Evolutionary conservation across 1,139 yeast genomes (phyloP), one percentile per base, ranked within the genome.

Genomic region (Scheffersomyces parashehatae): DNA sequence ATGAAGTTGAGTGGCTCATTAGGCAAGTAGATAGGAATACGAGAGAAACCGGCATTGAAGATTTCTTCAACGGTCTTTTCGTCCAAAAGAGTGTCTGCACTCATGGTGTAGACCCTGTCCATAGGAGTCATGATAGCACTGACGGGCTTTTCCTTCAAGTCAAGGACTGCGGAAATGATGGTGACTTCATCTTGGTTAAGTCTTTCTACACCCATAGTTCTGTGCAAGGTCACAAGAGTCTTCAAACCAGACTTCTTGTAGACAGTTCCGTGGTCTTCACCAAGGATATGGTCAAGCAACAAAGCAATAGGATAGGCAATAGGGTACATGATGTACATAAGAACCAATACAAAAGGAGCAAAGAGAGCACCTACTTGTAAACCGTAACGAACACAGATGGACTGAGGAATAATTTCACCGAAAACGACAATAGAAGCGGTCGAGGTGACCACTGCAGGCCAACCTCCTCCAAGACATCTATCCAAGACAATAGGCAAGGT

Each of bases 401-500:
- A 84, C 68, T 93, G 99, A 2, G 99, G 99, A 51, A 93, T 93
- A 56, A 93, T 88, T 62, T 93, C 99, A 44, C 99, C 99, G 67
- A 93, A 93, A 16, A 93, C 80, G 42, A 93, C 98, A 62, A 93
- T 93, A 29, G 93, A 82, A 3, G 88, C 93, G 0, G 99, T 91
- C 11, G 97, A 86, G 9, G 93, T 79, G 16, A 90, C 90, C 38
- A 93, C 96, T 0, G 99, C 99, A 11, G 95, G 93, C 89, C 96
- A 87, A 2, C 99, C 99, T 36, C 99, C 98, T 38, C 98, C 98
- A 26, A 93, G 77, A 57, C 91, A 86, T 45, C 95, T 77, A 62
- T 93, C 98, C 51, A 93, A 77, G 13, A 93, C 96, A 56, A 93
- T 93, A 2, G 99, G 99, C 48, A 93, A 75, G 1, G 97, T 85